Evolutionary conservation across 805 yeast species (phyloP), one percentile per base, ranked within the genome.

Genomic region (Millerozyma miso): DNA sequence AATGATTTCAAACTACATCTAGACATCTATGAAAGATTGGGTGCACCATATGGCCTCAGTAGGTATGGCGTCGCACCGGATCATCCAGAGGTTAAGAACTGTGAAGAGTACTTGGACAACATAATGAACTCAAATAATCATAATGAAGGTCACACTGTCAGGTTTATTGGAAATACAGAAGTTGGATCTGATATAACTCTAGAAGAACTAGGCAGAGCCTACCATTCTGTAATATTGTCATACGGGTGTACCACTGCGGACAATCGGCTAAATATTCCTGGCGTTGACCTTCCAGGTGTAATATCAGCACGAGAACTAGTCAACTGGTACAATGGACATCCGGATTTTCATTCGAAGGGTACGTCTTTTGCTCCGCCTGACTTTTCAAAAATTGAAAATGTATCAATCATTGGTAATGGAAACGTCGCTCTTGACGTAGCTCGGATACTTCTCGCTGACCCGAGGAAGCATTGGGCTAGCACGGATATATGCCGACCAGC

Each of bases 21-120:
- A 3, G 93, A 88, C 46, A 72, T 91, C 62, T 89, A 81, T 68
- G 99, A 93, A 56, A 75, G 79, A 48, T 67, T 82, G 19, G 96
- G 97, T 0, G 82, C 89, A 4, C 99, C 99, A 0, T 91, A 76
- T 66, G 99, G 99, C 0, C 71, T 93, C 29, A 81, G 90, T 34
- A 66, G 99, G 31, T 90, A 78, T 58, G 99, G 99, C 1, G 98
- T 93, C n/a, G 97, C 99, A 0, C 99, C 99, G 2, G 99, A 93
- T 63, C 97, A 93, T 63, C 96, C 97, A 0, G 98, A 93, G 55
- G 98, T 93, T 26, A 91, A 90, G 60, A 81, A 81, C 46, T 85
- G 93, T 53, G 69, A 83, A 59, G 85, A 85, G 15, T 81, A 89
- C 40, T 84, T 93, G 57, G 75, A 73, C 7, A 81, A 82, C 35